These are phyloP conservation scores for Vitis hybrid DNA, from an alignment of 177 flowering plant genomes.

Conservation along the genomic window DNA sequence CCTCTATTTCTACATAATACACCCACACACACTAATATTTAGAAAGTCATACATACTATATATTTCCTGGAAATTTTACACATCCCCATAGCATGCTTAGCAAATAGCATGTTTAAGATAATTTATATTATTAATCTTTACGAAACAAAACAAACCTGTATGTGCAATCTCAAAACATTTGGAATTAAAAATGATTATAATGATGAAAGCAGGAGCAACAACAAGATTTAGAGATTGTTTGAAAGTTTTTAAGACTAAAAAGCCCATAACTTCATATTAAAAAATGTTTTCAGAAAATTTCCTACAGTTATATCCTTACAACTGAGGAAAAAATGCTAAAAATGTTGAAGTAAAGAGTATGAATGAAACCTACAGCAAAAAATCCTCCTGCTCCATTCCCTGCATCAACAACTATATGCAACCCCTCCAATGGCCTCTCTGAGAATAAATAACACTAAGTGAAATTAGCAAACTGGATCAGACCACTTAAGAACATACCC, in stretches of 20 bases:
- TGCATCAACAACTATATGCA: conserved; percentile 96
- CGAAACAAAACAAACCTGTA: too few species aligned
- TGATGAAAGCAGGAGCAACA: too few species aligned
- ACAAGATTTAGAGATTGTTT: not conserved
- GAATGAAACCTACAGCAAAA: conserved; percentile 73
- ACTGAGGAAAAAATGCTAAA: not conserved
- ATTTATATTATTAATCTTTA: too few species aligned
- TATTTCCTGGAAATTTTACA: too few species aligned
- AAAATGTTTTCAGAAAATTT: not conserved
- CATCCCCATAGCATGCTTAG: too few species aligned
- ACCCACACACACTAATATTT: too few species aligned
- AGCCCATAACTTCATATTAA: not conserved
- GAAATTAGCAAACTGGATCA: conserved; percentile 13
- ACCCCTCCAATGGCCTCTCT: conserved; percentile 97
- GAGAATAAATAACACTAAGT: conserved; percentile 17
- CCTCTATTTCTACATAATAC: too few species aligned
- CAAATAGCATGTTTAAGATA: too few species aligned
- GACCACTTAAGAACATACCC: not conserved
- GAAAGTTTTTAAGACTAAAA: not conserved
- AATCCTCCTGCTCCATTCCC: conserved; percentile 99
- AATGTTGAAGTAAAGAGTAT: not conserved
- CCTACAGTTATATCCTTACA: not conserved
- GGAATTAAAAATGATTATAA: too few species aligned
- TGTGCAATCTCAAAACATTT: too few species aligned
- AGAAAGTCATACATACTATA: too few species aligned